Percentiles rank a stretch among this genome's conserved stretches.
phyloP scores from a whole-genome alignment of 2,329 filamentous ascomycete genomes.

The Zymoseptoria crescenta region DNA sequence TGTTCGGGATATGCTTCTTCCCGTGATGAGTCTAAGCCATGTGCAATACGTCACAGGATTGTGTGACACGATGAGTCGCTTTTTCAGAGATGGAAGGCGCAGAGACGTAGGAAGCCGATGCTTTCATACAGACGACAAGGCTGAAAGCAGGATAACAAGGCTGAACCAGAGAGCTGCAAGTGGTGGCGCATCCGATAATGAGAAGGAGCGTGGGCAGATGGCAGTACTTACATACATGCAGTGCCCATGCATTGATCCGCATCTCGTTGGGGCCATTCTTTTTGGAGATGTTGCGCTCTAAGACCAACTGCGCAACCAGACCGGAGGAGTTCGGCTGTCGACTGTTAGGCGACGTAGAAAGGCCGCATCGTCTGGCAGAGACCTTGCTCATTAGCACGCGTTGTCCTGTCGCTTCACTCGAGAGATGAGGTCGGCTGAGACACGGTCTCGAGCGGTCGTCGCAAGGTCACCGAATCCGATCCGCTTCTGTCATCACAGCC shows the following conservation, averaged over 20 bases:
- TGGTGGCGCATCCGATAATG: neutral
- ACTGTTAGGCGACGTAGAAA: neutral
- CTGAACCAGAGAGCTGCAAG: neutral
- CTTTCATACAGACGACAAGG: neutral
- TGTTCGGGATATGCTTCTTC: constrained; percentile 5
- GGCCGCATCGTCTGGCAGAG: neutral
- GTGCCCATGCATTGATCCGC: neutral
- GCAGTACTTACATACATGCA: neutral
- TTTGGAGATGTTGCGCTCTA: neutral
- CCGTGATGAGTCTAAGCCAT: neutral
- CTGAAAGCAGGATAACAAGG: neutral
- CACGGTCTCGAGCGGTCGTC: neutral
- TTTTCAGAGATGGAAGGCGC: neutral
- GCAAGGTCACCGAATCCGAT: neutral
- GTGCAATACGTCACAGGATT: neutral
- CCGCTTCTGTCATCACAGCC: neutral
- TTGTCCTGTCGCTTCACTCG: neutral
- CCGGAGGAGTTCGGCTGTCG: neutral
- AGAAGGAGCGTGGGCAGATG: neutral
- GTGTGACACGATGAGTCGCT: neutral
- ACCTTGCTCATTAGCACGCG: neutral
- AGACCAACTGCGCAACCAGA: neutral
- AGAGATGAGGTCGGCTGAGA: neutral
- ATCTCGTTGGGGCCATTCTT: neutral
- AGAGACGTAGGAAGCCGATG: neutral